A percentile compares a stretch with the other conserved stretches of the same genome.
phyloP scores from a whole-genome alignment of 495 filamentous ascomycete species.

The Talaromyces thailandensis region DNA sequence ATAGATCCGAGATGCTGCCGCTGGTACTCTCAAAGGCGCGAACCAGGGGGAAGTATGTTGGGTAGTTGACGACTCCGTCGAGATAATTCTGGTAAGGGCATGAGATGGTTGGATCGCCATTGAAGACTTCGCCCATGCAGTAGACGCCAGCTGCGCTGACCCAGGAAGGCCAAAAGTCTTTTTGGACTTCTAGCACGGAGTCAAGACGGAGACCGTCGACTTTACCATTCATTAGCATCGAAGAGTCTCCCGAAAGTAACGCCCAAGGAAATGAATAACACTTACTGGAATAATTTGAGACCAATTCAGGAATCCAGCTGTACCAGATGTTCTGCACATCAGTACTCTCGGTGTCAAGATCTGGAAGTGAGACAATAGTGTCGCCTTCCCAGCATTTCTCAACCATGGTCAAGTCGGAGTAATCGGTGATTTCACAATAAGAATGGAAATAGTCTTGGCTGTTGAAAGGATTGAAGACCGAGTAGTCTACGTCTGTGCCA shows the following conservation, averaged over 20 bases:
- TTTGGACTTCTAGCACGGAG: conserved; percentile 63
- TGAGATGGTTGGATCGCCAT: conserved; percentile 51
- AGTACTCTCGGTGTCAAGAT: conserved; percentile 55
- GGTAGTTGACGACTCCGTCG: conserved; percentile 62
- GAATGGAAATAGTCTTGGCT: conserved; percentile 54
- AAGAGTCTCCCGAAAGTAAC: background rate
- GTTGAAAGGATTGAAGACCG: conserved; percentile 56
- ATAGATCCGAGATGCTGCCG: conserved; percentile 50
- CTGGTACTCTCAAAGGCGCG: conserved; percentile 51
- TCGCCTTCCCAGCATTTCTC: conserved; percentile 59
- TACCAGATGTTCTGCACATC: conserved; percentile 51
- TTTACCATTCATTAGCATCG: conserved; percentile 6
- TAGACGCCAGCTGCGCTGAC: conserved; percentile 59
- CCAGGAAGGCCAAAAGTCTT: conserved; percentile 60
- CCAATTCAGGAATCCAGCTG: conserved; percentile 55
- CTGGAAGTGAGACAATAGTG: conserved; percentile 52
- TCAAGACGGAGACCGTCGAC: conserved; percentile 75
- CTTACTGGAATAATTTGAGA: conserved; percentile 55
- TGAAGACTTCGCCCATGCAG: conserved; percentile 58
- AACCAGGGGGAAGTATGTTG: conserved; percentile 47
- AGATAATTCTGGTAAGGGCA: conserved; percentile 55
- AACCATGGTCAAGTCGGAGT: conserved; percentile 41
- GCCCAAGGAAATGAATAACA: background rate
- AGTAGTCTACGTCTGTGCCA: conserved; percentile 48
- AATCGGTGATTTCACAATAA: conserved; percentile 55